phyloP scores from a whole-genome alignment of 306 rosid genomes.

The Morella rubra region DNA sequence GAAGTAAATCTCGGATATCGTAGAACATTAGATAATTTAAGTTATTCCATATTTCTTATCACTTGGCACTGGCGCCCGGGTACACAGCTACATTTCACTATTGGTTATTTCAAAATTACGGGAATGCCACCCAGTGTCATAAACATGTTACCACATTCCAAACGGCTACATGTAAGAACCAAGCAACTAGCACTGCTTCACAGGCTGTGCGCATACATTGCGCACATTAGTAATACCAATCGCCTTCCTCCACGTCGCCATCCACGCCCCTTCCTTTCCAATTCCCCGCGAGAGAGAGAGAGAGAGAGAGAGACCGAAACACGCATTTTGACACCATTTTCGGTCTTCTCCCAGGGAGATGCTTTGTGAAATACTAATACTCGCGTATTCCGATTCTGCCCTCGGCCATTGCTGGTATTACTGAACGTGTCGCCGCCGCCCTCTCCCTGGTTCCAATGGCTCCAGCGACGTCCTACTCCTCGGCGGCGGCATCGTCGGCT shows the following conservation, averaged over 20 bases:
- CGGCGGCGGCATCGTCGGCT: constrained; percentile 15
- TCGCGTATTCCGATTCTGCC: constrained; percentile 37
- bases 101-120: too few species aligned
- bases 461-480: constrained; percentile 48
- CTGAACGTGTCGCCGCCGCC: background rate
- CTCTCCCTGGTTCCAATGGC: constrained; percentile 39
- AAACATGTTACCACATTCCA: background rate
- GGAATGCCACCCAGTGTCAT: too few species aligned
- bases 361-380: background rate
- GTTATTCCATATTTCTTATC: too few species aligned
- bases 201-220: background rate
- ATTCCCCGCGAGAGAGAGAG: constrained; percentile 7
- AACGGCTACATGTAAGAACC: background rate
- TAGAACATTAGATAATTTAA: too few species aligned
- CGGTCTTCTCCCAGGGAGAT: background rate
- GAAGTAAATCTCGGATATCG: too few species aligned
- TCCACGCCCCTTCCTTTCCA: background rate
- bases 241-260: background rate
- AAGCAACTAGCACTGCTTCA: background rate
- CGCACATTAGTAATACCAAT: background rate
- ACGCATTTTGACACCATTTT: constrained; percentile 28
- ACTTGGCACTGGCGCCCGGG: too few species aligned
- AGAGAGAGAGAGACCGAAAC: background rate
- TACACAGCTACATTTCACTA: too few species aligned
- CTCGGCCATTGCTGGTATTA: constrained; percentile 11